A percentile compares a stretch with the other conserved stretches of the same genome.
Evolutionary conservation across 2,329 filamentous ascomycete species (phyloP).

Genomic region (Penicillium hordei): DNA sequence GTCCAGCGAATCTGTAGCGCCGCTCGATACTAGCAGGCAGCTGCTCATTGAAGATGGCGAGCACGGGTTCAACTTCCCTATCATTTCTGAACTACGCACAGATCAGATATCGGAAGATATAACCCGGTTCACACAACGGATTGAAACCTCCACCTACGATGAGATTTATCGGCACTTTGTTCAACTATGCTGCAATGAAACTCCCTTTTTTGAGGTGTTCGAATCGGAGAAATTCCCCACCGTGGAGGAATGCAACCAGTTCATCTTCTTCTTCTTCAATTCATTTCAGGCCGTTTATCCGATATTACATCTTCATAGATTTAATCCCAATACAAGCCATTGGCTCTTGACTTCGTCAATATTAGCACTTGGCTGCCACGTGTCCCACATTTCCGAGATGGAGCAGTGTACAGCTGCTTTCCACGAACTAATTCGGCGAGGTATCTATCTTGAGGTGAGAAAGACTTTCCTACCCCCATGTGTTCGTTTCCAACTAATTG

Average conservation of each 20-base stretch:
- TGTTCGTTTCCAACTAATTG: neutral
- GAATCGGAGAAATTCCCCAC: conserved; percentile 33
- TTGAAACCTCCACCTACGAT: conserved; percentile 31
- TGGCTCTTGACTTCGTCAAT: conserved; percentile 45
- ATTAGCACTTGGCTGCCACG: conserved; percentile 43
- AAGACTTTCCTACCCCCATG: too few species aligned
- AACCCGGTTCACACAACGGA: conserved; percentile 8
- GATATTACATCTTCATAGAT: conserved; percentile 41
- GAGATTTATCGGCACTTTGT: conserved; percentile 33
- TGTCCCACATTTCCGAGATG: conserved; percentile 27
- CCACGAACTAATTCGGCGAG: conserved; percentile 45
- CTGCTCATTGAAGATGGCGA: conserved; percentile 12
- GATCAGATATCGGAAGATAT: conserved; percentile 20
- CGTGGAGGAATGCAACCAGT: conserved; percentile 28
- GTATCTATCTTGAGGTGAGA: conserved; percentile 38
- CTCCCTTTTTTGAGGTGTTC: conserved; percentile 33
- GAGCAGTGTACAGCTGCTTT: conserved; percentile 36
- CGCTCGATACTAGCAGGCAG: conserved; percentile 10
- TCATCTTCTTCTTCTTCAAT: conserved; percentile 39
- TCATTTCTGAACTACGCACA: conserved; percentile 17
- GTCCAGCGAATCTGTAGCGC: conserved; percentile 15
- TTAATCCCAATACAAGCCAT: conserved; percentile 38
- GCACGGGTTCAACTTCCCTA: conserved; percentile 27
- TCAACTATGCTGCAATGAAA: conserved; percentile 33
- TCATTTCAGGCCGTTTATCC: conserved; percentile 44